Evolutionary conservation across 805 yeast species (phyloP), one percentile per base, ranked within the genome.

Genomic region (Yarrowia deformans): DNA sequence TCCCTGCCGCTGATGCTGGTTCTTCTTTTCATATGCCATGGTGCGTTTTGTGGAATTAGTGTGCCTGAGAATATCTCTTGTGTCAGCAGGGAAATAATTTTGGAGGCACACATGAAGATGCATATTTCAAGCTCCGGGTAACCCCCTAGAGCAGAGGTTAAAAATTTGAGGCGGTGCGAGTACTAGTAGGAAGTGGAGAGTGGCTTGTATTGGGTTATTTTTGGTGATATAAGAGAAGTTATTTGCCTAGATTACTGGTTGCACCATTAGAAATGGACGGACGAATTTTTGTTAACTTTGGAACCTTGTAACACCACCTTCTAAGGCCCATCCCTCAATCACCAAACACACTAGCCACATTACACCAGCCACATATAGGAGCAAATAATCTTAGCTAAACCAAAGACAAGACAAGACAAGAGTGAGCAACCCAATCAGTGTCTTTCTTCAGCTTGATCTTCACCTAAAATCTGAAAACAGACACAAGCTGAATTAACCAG

Each of bases 71-170:
- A 34, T 23, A 39, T 39, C 23, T 52, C 18, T 52, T n/a, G 16
- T n/a, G 14, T 52, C 13, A 13, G 14, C 35, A 23, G 8, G 4
- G 29, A 34, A 58, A 58, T 43, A 43, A 58, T 43, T 43, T 60
- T 45, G 52, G 66, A n/a, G 42, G 52, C 35, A 60, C 42, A 42
- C 66, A 60, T 60, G 66, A 43, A 13, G 10, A 10, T 60, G 66
- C 66, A 60, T 60, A 40, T 40, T 56, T 56, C 48, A 56, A 8
- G 63, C 48, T 13, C 63, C 46, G 63, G 63, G 63, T 56, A 56
- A 56, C 60, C 8, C n/a, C 34, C 19, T 12, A 16, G 34, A 8
- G 34, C 1, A 8, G 18, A 19, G 18, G 32, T 13, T 54, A 13
- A 55, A 40, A 35, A 35, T n/a, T 50, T 19, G 45, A 39, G 60